Evolutionary conservation across 768 basidiomycete species (phyloP).

Genomic region (Austroboletus festivus): DNA sequence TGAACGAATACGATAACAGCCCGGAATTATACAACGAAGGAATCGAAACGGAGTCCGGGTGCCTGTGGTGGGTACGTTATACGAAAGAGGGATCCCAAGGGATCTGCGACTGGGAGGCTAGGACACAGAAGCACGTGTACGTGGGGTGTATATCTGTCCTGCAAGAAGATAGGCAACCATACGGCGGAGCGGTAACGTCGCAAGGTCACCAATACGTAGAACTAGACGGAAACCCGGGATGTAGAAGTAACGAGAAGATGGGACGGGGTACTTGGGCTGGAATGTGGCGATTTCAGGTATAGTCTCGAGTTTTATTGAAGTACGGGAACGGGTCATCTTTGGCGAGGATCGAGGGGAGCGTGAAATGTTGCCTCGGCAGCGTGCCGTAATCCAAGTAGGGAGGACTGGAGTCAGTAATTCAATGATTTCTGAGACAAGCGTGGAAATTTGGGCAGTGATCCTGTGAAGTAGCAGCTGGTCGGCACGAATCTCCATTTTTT

Average conservation of each 20-base stretch:
- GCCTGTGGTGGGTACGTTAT: too few species aligned
- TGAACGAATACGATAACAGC: too few species aligned
- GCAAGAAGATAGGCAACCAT: slow-evolving; percentile 22
- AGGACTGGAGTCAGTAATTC: slow-evolving; percentile 24
- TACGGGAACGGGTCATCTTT: slow-evolving; percentile 23
- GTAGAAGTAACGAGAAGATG: slow-evolving; percentile 13
- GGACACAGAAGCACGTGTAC: slow-evolving; percentile 5
- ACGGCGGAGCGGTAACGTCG: slow-evolving; percentile 28
- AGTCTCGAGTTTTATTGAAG: slow-evolving; percentile 35
- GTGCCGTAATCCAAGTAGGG: slow-evolving; percentile 20
- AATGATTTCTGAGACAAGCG: slow-evolving; percentile 13
- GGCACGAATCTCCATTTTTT: slow-evolving; percentile 30
- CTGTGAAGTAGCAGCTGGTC: slow-evolving; percentile 13
- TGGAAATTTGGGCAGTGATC: slow-evolving; percentile 14
- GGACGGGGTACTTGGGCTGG: slow-evolving; percentile 19
- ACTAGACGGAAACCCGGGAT: slow-evolving; percentile 28
- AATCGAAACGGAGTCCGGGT: too few species aligned
- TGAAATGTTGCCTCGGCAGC: slow-evolving; percentile 9
- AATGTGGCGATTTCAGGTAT: slow-evolving; percentile 36
- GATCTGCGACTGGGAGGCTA: too few species aligned
- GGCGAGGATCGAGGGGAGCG: slow-evolving; percentile 25
- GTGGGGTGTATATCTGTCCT: slow-evolving; percentile 24
- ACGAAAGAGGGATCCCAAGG: too few species aligned
- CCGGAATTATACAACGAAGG: too few species aligned
- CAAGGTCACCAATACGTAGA: slow-evolving; percentile 30